Evolutionary conservation across 129 eudicot genomes (phyloP).

Genomic region (Artemisia tridentata): DNA sequence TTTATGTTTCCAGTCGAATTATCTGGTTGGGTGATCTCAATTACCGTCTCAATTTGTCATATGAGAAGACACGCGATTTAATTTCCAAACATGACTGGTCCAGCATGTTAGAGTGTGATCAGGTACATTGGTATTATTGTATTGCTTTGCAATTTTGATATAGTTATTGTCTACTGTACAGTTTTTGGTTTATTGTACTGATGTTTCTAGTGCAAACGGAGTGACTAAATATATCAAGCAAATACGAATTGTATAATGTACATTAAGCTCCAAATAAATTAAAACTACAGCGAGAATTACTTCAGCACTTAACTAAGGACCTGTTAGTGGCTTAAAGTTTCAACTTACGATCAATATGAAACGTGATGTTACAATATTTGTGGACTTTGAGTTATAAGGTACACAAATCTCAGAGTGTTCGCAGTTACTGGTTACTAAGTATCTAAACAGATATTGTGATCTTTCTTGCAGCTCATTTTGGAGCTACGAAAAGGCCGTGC

Average conservation of each 20-base stretch:
- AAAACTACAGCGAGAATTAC: neutral
- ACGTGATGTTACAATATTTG: neutral
- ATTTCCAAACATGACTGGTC: slow-evolving; percentile 77
- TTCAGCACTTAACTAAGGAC: neutral
- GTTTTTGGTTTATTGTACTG: neutral
- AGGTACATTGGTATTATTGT: slow-evolving; percentile 50
- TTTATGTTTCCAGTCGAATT: slow-evolving; percentile 54
- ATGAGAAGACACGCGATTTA: slow-evolving; percentile 61
- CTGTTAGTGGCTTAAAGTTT: neutral
- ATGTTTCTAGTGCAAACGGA: neutral
- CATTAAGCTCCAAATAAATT: neutral
- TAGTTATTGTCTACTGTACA: neutral
- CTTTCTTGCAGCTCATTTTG: slow-evolving; percentile 50
- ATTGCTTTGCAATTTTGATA: neutral
- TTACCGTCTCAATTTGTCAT: slow-evolving; percentile 80
- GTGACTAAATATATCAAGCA: neutral
- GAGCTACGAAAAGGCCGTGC: slow-evolving; percentile 79
- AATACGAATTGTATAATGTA: neutral
- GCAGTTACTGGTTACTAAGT: neutral
- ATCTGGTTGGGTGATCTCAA: slow-evolving; percentile 97
- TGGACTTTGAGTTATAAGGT: neutral
- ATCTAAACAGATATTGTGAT: neutral
- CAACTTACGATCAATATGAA: neutral
- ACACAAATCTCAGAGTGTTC: neutral
- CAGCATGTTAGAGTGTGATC: slow-evolving; percentile 67